These are phyloP conservation scores for Scheffersomyces insectosa DNA, from an alignment of 1,139 yeast genomes.

Conservation along the genomic window DNA sequence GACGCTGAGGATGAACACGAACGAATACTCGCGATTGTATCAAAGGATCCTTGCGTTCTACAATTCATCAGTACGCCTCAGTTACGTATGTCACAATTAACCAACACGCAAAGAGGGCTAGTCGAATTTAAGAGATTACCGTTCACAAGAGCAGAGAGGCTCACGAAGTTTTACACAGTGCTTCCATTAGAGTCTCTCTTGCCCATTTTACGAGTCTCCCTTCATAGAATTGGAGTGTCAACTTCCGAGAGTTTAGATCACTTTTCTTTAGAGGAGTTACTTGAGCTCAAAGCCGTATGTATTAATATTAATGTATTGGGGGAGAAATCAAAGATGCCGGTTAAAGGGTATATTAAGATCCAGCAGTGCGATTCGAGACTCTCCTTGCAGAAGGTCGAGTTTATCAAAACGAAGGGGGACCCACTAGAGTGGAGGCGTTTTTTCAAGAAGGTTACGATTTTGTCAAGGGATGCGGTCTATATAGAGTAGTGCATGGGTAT, in stretches of 20 bases:
- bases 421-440: conserved; percentile 69
- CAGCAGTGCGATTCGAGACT: conserved; percentile 18
- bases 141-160: conserved; percentile 22
- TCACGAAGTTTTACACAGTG: conserved; percentile 51
- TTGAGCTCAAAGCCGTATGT: not conserved
- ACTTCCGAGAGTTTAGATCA: conserved; percentile 15
- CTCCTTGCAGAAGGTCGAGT: conserved; percentile 45
- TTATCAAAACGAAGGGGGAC: conserved; percentile 56
- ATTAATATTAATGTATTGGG: conserved; percentile 7
- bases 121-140: conserved; percentile 14
- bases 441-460: conserved; percentile 52
- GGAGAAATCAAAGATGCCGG: conserved; percentile 47
- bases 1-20: conserved; percentile 25
- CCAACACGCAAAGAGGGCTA: conserved; percentile 1
- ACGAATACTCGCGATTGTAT: conserved; percentile 33
- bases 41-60: conserved; percentile 51
- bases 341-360: conserved; percentile 50
- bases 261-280: not conserved
- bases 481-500: conserved; percentile 15
- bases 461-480: conserved; percentile 54
- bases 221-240: conserved; percentile 39
- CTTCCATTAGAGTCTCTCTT: conserved; percentile 43
- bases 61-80: conserved; percentile 37
- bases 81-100: not conserved
- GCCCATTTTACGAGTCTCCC: conserved; percentile 37